Conservation (phyloP, 345 rosid genomes). For the Brassica nigra region DNA sequence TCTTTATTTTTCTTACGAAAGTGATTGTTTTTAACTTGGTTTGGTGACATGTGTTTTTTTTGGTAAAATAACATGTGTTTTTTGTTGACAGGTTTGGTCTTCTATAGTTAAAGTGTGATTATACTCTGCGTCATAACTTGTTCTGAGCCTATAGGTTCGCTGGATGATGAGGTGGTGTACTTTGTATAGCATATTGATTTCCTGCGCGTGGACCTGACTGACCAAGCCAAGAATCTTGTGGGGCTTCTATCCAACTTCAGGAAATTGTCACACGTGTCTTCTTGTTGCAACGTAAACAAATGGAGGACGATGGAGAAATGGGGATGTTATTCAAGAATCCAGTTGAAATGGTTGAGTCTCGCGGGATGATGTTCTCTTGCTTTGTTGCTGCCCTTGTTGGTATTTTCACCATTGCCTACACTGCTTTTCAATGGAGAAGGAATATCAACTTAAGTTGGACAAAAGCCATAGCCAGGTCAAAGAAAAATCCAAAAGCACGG, state of each 20-base stretch:
- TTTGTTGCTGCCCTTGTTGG: conserved; percentile 78
- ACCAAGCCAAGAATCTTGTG: background rate
- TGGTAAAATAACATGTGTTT: no score
- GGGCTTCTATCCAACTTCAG: background rate
- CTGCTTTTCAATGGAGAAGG: conserved; percentile 96
- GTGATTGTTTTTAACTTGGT: background rate
- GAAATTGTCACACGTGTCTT: background rate
- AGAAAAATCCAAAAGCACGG: conserved; percentile 85
- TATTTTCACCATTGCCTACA: conserved; percentile 77
- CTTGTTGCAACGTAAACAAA: background rate
- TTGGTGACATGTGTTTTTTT: conserved; percentile 11
- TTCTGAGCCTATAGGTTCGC: background rate
- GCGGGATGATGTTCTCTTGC: conserved; percentile 61
- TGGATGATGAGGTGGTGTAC: background rate
- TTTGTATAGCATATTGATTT: background rate
- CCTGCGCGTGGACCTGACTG: background rate
- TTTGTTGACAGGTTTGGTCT: background rate
- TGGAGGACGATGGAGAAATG: background rate
- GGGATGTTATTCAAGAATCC: conserved; percentile 53
- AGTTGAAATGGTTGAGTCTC: conserved; percentile 57
- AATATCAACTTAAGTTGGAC: conserved; percentile 93
- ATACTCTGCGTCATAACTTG: background rate
- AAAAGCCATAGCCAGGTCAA: conserved; percentile 88
- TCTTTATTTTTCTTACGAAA: background rate
- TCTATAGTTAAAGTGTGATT: background rate